These are phyloP conservation scores for Erythrophleum fordii DNA, from an alignment of 306 rosid genomes.

Conservation along the genomic window DNA sequence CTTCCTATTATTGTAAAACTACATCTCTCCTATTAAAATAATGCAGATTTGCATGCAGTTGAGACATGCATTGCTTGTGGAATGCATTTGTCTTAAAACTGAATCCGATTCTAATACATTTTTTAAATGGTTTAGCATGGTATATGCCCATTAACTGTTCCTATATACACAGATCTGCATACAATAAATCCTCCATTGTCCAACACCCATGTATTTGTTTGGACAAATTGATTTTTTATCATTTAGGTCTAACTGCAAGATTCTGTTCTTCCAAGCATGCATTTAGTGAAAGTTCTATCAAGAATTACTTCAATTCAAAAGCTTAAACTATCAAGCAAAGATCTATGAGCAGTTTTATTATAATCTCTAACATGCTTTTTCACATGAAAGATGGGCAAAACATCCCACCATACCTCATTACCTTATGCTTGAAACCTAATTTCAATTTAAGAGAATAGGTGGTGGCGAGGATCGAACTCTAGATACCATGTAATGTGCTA, in stretches of 20 bases:
- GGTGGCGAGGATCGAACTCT: neutral
- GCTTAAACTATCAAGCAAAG: neutral
- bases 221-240: neutral
- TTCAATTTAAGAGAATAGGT: neutral
- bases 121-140: constrained; percentile 39
- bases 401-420: too few relatives aligned
- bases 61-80: constrained; percentile 45
- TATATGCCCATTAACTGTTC: constrained; percentile 47
- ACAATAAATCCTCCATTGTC: constrained; percentile 19
- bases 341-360: neutral
- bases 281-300: neutral
- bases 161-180: constrained; percentile 27
- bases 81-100: constrained; percentile 38
- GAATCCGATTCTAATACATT: constrained; percentile 36
- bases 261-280: constrained; percentile 22
- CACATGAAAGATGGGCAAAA: too few relatives aligned
- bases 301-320: neutral
- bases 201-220: constrained; percentile 9
- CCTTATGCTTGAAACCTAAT: too few relatives aligned
- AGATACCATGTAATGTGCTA: neutral
- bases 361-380: neutral
- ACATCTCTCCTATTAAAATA: constrained; percentile 41
- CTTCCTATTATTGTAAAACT: constrained; percentile 32
- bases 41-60: constrained; percentile 37
- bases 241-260: constrained; percentile 25